These are phyloP conservation scores for Daldinia bambusicola DNA, from an alignment of 495 filamentous ascomycete genomes.

Conservation along the genomic window DNA sequence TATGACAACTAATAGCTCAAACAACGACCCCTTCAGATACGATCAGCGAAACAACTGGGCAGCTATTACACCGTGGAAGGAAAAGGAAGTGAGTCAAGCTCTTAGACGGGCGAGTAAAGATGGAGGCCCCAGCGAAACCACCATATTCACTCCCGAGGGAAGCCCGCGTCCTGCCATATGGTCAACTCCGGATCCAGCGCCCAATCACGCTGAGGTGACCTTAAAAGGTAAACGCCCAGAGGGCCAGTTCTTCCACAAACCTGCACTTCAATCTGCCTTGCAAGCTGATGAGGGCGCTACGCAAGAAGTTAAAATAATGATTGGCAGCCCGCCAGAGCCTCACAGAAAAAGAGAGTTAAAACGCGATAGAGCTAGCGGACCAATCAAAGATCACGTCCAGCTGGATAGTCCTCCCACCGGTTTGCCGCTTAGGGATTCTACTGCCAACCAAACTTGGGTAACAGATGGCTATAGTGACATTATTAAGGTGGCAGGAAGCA, in stretches of 20 bases:
- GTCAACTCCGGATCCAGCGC: background rate
- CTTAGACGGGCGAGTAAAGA: slow-evolving; percentile 29
- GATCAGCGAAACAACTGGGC: slow-evolving; percentile 13
- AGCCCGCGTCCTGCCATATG: background rate
- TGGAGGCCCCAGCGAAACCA: slow-evolving; percentile 6
- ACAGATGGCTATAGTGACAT: slow-evolving; percentile 24
- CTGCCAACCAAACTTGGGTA: slow-evolving; percentile 41
- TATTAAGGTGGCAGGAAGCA: slow-evolving; percentile 41
- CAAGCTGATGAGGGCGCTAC: background rate
- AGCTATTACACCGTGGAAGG: slow-evolving; percentile 16
- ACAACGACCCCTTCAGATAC: slow-evolving; percentile 26
- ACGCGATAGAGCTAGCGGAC: background rate
- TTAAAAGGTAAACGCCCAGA: background rate
- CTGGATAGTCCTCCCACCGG: background rate
- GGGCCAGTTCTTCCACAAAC: background rate
- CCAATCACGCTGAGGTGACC: background rate
- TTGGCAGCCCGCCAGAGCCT: background rate
- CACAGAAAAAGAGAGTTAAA: slow-evolving; percentile 2
- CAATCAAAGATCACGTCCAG: background rate
- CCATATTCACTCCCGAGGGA: slow-evolving; percentile 10
- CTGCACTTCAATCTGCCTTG: background rate
- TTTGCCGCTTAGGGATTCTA: background rate
- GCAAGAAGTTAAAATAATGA: slow-evolving; percentile 2
- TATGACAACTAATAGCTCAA: slow-evolving; percentile 1
- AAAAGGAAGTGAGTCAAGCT: slow-evolving; percentile 39